Base-by-base conservation (phyloP, 2,329 filamentous ascomycete genomes). In the Fusarium foetens region DNA sequence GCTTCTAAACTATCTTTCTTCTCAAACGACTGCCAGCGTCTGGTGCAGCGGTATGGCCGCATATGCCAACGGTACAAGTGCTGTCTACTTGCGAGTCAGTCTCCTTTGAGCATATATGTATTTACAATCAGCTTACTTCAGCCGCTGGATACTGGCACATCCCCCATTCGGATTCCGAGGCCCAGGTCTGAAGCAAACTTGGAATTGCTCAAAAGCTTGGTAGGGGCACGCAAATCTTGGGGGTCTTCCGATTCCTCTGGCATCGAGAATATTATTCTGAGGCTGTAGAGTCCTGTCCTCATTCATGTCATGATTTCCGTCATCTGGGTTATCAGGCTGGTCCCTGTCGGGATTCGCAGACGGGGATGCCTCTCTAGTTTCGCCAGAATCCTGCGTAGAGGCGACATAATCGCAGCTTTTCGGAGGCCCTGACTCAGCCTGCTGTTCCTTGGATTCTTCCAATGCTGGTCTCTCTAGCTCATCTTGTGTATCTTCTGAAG, bases 131-230 rank as follows among this genome's bases (percentile, higher is more conserved):
- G n/a, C 29, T 33, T 8, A 48, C 45, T 31, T 61, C 4, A 61
- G n/a, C 4, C 62, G 42, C n/a, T 42, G 41, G 19, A 65, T 60
- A 13, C 41, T 35, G 12, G 55, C 49, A 43, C 62, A 65, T 38
- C 62, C 62, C 27, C 55, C 62, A 21, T 42, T 46, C 5, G 48
- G 62, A 49, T 60, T 65, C 13, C 55, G 62, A 16, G 49, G 49
- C 13, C 45, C 48, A 38, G 57, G 62, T 25, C 29, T 46, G 23
- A 65, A 65, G 41, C 62, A 65, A 13, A 21, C n/a, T 25, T 55
- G 62, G 10, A 27, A 55, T 17, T 45, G 36, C 33, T 65, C 62
- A 35, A 53, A 60, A 1, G 35, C 62, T 33, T 48, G 29, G n/a
- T 48, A 48, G 8, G 45, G 45, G 8, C 45, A 48, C 3, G 45